These are phyloP conservation scores for Petunia hybrid DNA, from an alignment of 305 asterid species.

Conservation along the genomic window DNA sequence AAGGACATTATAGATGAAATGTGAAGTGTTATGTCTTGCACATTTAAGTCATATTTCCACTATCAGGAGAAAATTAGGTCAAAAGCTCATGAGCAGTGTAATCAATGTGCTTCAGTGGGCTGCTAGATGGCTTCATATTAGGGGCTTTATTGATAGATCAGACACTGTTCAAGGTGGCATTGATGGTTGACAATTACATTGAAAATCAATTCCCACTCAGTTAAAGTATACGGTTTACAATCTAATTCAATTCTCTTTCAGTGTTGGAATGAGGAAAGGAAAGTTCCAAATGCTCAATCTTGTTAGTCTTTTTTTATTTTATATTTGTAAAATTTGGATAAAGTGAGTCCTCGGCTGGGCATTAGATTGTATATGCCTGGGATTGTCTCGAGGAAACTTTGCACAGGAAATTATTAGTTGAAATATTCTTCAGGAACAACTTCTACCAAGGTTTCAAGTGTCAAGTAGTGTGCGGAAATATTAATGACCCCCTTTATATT, in stretches of 20 bases:
- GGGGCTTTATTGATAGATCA: neutral
- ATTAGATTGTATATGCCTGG: too few species aligned
- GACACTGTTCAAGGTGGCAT: neutral
- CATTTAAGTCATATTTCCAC: neutral
- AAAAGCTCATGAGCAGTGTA: neutral
- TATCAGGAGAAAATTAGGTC: neutral
- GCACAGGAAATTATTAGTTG: neutral
- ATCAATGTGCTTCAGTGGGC: neutral
- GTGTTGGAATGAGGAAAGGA: neutral
- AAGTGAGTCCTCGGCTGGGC: too few species aligned
- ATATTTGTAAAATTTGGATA: too few species aligned
- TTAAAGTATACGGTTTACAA: neutral
- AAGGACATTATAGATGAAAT: neutral
- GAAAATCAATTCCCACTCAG: neutral
- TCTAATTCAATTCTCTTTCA: neutral
- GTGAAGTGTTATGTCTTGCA: neutral
- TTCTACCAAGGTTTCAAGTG: neutral
- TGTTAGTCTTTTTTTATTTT: too few species aligned
- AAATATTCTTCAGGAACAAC: neutral
- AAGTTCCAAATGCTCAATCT: too few species aligned
- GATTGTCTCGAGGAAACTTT: too few species aligned
- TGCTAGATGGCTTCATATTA: neutral
- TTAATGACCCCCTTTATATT: neutral
- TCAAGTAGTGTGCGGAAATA: neutral
- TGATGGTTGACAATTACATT: neutral